phyloP scores from a whole-genome alignment of 805 yeast genomes.

The Metschnikowia dekortorum region DNA sequence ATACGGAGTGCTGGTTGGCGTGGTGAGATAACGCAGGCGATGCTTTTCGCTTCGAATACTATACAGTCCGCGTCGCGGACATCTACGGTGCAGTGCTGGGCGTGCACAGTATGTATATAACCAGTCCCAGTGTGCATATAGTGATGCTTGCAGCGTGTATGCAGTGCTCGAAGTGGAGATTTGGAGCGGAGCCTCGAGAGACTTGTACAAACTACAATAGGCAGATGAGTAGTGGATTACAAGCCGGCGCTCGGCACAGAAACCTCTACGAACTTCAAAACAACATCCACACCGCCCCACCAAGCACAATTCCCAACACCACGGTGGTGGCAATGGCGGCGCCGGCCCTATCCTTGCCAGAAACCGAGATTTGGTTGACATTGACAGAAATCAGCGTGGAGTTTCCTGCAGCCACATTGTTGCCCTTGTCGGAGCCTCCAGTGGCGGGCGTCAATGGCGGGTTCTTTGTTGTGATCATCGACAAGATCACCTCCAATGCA shows the following conservation, averaged over 20 bases:
- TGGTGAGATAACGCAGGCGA: neutral
- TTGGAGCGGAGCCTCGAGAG: too few relatives aligned
- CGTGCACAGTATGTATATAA: too few relatives aligned
- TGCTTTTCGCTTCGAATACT: neutral
- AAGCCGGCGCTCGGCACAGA: too few relatives aligned
- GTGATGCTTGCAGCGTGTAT: too few relatives aligned
- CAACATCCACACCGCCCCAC: conserved; percentile 78
- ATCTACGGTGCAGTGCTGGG: too few relatives aligned
- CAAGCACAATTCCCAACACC: conserved; percentile 54
- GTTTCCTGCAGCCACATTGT: conserved; percentile 30
- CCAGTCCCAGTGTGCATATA: too few relatives aligned
- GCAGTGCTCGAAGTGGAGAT: too few relatives aligned
- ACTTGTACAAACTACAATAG: too few relatives aligned
- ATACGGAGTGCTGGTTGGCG: neutral
- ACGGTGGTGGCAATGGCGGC: conserved; percentile 85
- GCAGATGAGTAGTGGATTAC: too few relatives aligned
- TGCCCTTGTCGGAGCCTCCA: conserved; percentile 14
- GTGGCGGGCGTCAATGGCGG: conserved; percentile 17
- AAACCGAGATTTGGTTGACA: conserved; percentile 43
- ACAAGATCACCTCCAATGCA: conserved; percentile 57
- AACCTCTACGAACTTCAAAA: conserved; percentile 23
- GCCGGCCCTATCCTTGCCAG: conserved; percentile 62
- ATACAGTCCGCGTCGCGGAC: neutral
- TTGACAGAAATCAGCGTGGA: conserved; percentile 24
- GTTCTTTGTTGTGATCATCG: conserved; percentile 22